Conservation (phyloP, 2,329 filamentous ascomycete species). For the Diaporthe nobilis region DNA sequence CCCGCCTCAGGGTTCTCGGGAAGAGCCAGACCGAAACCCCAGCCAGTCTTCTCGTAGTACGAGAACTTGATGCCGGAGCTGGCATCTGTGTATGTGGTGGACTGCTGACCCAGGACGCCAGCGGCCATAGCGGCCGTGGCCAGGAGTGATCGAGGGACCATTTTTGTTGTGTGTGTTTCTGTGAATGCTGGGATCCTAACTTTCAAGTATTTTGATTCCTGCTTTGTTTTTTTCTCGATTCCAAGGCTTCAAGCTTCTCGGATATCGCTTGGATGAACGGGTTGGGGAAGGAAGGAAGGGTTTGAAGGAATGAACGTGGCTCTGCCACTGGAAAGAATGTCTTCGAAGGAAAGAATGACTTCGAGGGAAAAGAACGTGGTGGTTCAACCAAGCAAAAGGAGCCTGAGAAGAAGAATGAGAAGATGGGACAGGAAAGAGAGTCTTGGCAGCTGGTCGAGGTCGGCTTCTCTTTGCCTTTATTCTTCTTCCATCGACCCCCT, state of each 20-base stretch:
- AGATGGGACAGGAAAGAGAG: not conserved
- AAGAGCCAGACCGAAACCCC: constrained; percentile 63
- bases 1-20: constrained; percentile 57
- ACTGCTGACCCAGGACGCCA: constrained; percentile 37
- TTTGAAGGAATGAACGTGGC: constrained; percentile 38
- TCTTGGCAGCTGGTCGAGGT: not conserved
- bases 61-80: constrained; percentile 41
- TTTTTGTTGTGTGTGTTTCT: constrained; percentile 1
- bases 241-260: constrained; percentile 22
- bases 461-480: constrained; percentile 30
- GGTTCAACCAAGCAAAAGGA: constrained; percentile 42
- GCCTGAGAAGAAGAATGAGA: constrained; percentile 36
- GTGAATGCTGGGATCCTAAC: constrained; percentile 1
- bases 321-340: constrained; percentile 42
- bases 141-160: constrained; percentile 33
- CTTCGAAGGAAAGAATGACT: constrained; percentile 41
- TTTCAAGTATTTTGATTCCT: not conserved
- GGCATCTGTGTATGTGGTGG: constrained; percentile 37
- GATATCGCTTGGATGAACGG: constrained; percentile 33
- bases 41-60: constrained; percentile 40
- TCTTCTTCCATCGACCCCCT: constrained; percentile 11
- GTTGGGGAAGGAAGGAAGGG: constrained; percentile 8
- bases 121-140: constrained; percentile 40
- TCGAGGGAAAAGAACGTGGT: constrained; percentile 39
- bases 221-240: constrained; percentile 15